These are phyloP conservation scores for Oryza nivara DNA, from an alignment of 176 grass and related monocot genomes.

Conservation along the genomic window DNA sequence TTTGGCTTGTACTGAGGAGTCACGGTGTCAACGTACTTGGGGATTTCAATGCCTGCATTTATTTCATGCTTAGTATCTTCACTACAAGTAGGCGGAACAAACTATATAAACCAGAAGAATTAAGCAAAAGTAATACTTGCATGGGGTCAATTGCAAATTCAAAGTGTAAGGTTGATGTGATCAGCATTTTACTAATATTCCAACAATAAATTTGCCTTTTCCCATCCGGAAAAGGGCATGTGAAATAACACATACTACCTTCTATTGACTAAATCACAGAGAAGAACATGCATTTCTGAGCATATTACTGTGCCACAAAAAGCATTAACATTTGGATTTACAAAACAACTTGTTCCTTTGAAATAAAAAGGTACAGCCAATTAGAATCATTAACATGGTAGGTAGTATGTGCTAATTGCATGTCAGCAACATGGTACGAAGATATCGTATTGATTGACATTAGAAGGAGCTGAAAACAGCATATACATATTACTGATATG, in stretches of 20 bases:
- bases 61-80: constrained; percentile 13
- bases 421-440: neutral
- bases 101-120: neutral
- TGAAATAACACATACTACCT: neutral
- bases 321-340: neutral
- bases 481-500: neutral
- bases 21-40: constrained; percentile 86
- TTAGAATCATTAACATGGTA: neutral
- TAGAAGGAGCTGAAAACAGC: neutral
- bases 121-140: neutral
- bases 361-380: neutral
- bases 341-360: neutral
- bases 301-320: constrained; percentile 14
- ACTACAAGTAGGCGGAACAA: neutral
- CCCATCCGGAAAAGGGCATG: neutral
- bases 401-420: neutral
- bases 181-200: neutral
- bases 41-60: constrained; percentile 82
- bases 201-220: neutral
- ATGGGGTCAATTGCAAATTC: neutral
- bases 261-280: neutral
- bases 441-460: neutral
- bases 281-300: neutral
- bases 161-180: neutral
- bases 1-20: constrained; percentile 92